A percentile compares a stretch with the other conserved stretches of the same genome.
Conservation (phyloP, 192 early-diverging fungal genomes). For the Dimargaris verticillata region DNA sequence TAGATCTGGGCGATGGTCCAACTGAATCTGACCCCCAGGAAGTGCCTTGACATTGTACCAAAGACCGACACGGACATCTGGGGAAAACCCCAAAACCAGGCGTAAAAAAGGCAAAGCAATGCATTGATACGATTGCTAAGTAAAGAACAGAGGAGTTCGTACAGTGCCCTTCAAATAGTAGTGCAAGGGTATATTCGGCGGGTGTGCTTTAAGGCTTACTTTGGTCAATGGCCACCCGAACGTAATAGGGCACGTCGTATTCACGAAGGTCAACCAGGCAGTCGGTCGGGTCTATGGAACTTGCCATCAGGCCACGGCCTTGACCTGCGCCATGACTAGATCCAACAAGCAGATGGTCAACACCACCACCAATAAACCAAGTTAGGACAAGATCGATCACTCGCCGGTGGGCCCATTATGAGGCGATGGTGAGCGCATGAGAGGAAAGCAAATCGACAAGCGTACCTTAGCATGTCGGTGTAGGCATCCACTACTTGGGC, state of each 20-base stretch:
- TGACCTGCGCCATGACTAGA: too few relatives aligned
- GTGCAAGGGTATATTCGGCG: neutral
- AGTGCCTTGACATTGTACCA: conserved; percentile 79
- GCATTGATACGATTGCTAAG: too few relatives aligned
- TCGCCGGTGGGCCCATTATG: too few relatives aligned
- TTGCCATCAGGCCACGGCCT: too few relatives aligned
- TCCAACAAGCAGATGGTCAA: too few relatives aligned
- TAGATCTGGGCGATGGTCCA: conserved; percentile 54
- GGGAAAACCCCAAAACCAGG: neutral
- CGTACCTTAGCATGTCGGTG: conserved; percentile 44
- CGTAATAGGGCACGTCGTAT: conserved; percentile 92
- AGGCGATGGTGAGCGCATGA: neutral
- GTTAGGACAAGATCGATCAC: too few relatives aligned
- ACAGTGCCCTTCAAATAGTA: too few relatives aligned
- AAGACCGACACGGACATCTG: conserved; percentile 79
- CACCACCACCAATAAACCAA: too few relatives aligned
- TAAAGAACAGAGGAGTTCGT: too few relatives aligned
- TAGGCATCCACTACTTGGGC: conserved; percentile 47
- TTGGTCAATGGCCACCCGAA: conserved; percentile 84
- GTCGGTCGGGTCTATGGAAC: conserved; percentile 29
- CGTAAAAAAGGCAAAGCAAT: too few relatives aligned
- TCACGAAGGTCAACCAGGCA: conserved; percentile 84
- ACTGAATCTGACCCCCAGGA: conserved; percentile 33
- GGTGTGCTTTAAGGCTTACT: conserved; percentile 23
- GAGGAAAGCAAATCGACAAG: neutral